Evolutionary conservation across 2,329 filamentous ascomycete genomes (phyloP).

Genomic region (Ceratocystis papillata): DNA sequence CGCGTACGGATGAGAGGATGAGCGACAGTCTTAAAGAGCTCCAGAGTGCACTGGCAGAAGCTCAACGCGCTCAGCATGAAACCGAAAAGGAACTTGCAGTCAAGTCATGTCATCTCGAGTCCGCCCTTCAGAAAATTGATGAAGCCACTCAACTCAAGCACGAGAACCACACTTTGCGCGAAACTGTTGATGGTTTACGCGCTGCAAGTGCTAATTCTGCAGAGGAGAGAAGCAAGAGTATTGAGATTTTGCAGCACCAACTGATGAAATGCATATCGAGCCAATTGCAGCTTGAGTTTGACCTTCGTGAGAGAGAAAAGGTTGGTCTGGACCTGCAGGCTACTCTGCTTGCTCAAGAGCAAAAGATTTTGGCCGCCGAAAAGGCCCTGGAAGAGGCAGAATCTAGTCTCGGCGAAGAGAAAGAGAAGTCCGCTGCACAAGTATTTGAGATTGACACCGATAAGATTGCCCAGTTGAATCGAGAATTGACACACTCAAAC

Average conservation of each 20-base stretch:
- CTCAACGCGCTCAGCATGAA: neutral
- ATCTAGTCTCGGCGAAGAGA: neutral
- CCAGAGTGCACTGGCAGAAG: conserved; percentile 16
- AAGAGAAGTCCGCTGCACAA: neutral
- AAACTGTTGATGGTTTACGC: conserved; percentile 5
- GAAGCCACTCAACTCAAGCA: conserved; percentile 14
- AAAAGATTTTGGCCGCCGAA: conserved; percentile 17
- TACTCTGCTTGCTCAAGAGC: conserved; percentile 13
- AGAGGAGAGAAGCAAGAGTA: conserved; percentile 10
- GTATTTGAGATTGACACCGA: neutral
- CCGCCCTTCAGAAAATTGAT: conserved; percentile 11
- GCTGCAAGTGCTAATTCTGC: neutral
- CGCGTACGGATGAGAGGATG: conserved; percentile 1
- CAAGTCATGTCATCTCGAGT: conserved; percentile 16
- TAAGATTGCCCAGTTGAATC: neutral
- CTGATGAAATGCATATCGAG: conserved; percentile 15
- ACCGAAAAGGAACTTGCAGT: conserved; percentile 18
- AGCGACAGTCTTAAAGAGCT: conserved; percentile 13
- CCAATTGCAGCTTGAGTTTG: conserved; percentile 8
- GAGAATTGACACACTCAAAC: conserved; percentile 21
- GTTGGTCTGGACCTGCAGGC: conserved; percentile 10
- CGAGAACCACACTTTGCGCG: conserved; percentile 14
- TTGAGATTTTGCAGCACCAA: conserved; percentile 12
- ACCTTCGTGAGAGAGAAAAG: conserved; percentile 18
- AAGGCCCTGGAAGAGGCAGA: neutral